phyloP scores from a whole-genome alignment of 176 grass and related monocot genomes.

The Cenchrus fungigraminus region DNA sequence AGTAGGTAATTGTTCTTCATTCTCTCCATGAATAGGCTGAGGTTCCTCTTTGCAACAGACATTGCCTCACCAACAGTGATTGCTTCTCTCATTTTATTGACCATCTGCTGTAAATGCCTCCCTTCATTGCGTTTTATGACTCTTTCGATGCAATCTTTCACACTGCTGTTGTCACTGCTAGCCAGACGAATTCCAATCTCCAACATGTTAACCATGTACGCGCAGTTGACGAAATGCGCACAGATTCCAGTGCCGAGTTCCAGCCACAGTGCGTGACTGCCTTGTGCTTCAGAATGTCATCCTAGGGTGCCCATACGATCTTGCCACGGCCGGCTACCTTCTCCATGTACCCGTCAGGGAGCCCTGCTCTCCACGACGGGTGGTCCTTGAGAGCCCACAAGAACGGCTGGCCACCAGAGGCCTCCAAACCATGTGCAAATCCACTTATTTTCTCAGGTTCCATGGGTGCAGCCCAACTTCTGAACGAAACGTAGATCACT shows the following conservation, averaged over 20 bases:
- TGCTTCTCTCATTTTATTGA: conserved; percentile 42
- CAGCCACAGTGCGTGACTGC: conserved; percentile 77
- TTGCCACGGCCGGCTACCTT: conserved; percentile 42
- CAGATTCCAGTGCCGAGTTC: conserved; percentile 79
- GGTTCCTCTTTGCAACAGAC: conserved; percentile 35
- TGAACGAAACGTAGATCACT: conserved; percentile 76
- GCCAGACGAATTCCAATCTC: conserved; percentile 45
- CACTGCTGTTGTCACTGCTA: background rate
- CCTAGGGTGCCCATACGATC: conserved; percentile 81
- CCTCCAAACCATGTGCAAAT: conserved; percentile 54
- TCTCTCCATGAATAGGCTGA: conserved; percentile 45
- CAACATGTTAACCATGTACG: conserved; percentile 59
- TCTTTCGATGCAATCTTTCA: conserved; percentile 49
- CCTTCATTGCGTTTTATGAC: conserved; percentile 62
- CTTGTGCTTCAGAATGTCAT: conserved; percentile 55
- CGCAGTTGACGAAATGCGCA: conserved; percentile 69
- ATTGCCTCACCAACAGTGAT: conserved; percentile 44
- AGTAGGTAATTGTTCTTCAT: conserved; percentile 9
- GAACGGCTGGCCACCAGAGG: conserved; percentile 54
- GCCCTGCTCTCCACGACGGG: conserved; percentile 62
- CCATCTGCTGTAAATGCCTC: conserved; percentile 35
- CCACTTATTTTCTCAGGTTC: conserved; percentile 44
- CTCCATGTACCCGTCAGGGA: conserved; percentile 45
- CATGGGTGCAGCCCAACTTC: conserved; percentile 74
- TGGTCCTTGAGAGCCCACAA: conserved; percentile 70